Evolutionary conservation across 2,329 filamentous ascomycete species (phyloP).

Genomic region (Ceratocystis destructans): DNA sequence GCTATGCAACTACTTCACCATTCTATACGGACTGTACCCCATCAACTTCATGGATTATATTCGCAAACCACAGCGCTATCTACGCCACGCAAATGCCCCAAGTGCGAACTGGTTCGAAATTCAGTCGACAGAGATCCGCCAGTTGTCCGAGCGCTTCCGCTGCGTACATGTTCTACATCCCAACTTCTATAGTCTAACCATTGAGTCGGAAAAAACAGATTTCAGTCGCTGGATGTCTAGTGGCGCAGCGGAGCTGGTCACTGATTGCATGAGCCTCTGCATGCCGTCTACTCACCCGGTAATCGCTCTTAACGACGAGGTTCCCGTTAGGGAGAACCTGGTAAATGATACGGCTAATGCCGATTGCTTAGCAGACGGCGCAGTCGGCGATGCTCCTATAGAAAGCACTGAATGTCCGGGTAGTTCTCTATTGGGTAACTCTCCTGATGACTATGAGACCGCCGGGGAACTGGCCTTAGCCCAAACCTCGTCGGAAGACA

Average conservation of each 20-base stretch:
- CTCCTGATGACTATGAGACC: conserved; percentile 9
- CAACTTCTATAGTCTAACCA: conserved; percentile 69
- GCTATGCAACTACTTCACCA: conserved; percentile 62
- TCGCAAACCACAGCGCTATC: conserved; percentile 63
- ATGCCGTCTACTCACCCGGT: conserved; percentile 23
- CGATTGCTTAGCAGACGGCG: not conserved
- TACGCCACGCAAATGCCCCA: conserved; percentile 57
- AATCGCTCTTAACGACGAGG: not conserved
- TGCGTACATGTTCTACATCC: conserved; percentile 62
- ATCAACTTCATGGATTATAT: conserved; percentile 81
- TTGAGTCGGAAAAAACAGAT: conserved; percentile 67
- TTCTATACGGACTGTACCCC: conserved; percentile 70
- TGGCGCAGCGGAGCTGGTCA: conserved; percentile 65
- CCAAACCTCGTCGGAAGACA: not conserved
- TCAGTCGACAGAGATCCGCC: conserved; percentile 62
- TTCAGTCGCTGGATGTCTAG: conserved; percentile 65
- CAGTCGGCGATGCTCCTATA: not conserved
- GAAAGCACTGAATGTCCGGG: not conserved
- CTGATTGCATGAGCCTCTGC: conserved; percentile 61
- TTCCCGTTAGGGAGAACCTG: not conserved
- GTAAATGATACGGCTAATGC: not conserved
- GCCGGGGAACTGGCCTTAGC: conserved; percentile 23
- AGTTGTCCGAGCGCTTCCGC: conserved; percentile 61
- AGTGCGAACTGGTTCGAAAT: conserved; percentile 63
- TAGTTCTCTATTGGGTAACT: conserved; percentile 7